Conservation (phyloP, 768 basidiomycete species). For the Cystobasidium onofrii region DNA sequence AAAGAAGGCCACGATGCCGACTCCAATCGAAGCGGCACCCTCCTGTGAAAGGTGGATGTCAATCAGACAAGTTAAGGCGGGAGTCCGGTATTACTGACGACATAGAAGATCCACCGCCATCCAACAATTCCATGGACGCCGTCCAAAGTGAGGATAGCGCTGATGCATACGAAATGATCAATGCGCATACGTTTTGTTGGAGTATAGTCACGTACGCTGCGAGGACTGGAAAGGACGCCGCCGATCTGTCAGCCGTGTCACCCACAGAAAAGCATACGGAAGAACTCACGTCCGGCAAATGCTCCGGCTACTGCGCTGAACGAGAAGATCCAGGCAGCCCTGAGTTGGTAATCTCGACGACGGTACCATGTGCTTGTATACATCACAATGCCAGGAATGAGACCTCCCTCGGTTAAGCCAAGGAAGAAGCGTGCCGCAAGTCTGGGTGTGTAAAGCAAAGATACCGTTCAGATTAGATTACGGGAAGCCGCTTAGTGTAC, state of each 20-base stretch:
- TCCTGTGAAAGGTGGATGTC: too few species aligned
- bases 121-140: constrained; percentile 3
- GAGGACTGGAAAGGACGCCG: neutral
- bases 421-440: constrained; percentile 1
- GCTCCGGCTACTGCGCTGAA: neutral
- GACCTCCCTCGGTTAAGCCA: neutral
- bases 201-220: neutral
- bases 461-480: neutral
- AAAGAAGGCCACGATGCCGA: neutral
- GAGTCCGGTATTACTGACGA: too few species aligned
- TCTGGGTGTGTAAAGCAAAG: neutral
- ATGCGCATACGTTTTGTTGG: too few species aligned
- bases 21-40: neutral
- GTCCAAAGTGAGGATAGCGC: neutral
- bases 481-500: neutral
- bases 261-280: neutral
- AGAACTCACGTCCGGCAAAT: neutral
- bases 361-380: neutral
- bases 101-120: neutral
- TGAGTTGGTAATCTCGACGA: neutral
- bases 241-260: neutral
- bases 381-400: neutral
- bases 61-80: too few species aligned
- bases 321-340: neutral
- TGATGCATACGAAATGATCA: too few species aligned